phyloP scores from a whole-genome alignment of 148 eudicot species.

The Fagopyrum tataricum region DNA sequence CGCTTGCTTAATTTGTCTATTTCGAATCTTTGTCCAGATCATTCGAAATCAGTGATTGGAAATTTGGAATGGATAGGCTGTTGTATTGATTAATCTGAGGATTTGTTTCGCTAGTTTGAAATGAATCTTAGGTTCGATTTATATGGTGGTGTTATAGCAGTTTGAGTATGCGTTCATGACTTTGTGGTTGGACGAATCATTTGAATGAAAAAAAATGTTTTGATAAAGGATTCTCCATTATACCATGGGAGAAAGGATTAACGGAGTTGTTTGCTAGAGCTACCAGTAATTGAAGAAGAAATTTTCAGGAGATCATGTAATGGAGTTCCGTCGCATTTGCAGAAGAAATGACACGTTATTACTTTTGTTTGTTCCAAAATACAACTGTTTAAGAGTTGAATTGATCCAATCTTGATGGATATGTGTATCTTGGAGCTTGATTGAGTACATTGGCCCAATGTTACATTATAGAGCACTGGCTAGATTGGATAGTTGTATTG shows the following conservation, averaged over 20 bases:
- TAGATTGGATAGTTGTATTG: too few relatives aligned
- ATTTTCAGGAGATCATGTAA: too few relatives aligned
- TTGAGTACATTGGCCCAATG: too few relatives aligned
- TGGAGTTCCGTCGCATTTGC: too few relatives aligned
- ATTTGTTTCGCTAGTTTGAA: slow-evolving; percentile 2
- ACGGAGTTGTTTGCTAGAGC: not conserved
- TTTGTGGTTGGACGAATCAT: not conserved
- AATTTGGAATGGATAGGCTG: slow-evolving; percentile 3
- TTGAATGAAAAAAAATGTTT: not conserved
- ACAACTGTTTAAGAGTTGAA: too few relatives aligned
- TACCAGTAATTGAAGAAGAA: too few relatives aligned
- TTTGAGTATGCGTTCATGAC: not conserved
- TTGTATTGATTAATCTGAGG: not conserved
- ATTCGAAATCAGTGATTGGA: not conserved
- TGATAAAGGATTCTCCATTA: not conserved
- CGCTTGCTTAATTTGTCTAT: not conserved
- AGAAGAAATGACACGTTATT: too few relatives aligned
- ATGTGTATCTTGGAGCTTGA: too few relatives aligned
- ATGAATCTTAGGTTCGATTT: not conserved
- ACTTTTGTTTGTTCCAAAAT: too few relatives aligned
- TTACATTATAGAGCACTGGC: too few relatives aligned
- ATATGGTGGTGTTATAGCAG: not conserved
- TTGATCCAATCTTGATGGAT: too few relatives aligned
- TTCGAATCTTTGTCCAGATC: not conserved
- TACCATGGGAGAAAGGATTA: not conserved